These are phyloP conservation scores for Cucumis hystrix DNA, from an alignment of 306 rosid genomes.

Conservation along the genomic window DNA sequence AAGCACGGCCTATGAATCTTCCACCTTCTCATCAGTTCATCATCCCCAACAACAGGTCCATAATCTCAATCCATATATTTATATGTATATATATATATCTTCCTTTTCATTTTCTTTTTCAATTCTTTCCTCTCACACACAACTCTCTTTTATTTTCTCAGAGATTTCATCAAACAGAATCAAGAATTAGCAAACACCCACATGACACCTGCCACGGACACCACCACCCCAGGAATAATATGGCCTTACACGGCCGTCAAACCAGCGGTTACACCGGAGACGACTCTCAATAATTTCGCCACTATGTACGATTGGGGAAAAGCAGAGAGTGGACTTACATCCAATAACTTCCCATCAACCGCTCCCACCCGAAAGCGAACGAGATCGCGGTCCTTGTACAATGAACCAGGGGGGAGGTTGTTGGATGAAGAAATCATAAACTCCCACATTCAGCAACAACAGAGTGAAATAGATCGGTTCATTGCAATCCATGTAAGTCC, in stretches of 20 bases:
- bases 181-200: background rate
- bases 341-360: background rate
- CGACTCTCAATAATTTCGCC: background rate
- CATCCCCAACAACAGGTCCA: constrained; percentile 20
- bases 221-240: background rate
- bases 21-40: constrained; percentile 49
- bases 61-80: fast-evolving
- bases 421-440: constrained; percentile 1
- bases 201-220: background rate
- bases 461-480: constrained; percentile 25
- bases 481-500: constrained; percentile 25
- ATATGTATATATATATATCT: background rate
- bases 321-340: background rate
- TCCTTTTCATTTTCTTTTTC: background rate
- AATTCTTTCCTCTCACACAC: background rate
- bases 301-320: background rate
- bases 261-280: too few relatives aligned
- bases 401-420: background rate
- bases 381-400: background rate
- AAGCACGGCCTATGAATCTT: constrained; percentile 46
- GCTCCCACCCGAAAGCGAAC: background rate
- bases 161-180: background rate
- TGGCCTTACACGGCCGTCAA: background rate
- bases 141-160: background rate
- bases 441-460: constrained; percentile 28